These are phyloP conservation scores for Boletus fagicola DNA, from an alignment of 768 basidiomycete species.

Conservation along the genomic window DNA sequence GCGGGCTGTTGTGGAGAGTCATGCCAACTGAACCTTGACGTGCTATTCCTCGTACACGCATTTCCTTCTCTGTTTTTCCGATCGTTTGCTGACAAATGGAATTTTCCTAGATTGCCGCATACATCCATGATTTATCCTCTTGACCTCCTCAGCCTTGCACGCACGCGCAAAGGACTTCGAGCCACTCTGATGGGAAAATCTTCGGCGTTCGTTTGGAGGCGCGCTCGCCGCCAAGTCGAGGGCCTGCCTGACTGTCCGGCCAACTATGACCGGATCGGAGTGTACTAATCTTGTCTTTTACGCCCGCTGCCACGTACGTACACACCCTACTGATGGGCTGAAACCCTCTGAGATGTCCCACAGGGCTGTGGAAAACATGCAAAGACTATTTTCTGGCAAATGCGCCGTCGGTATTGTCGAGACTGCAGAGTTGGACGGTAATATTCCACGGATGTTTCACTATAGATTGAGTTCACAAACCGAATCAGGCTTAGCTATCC, in stretches of 20 bases:
- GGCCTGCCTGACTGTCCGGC: conserved; percentile 43
- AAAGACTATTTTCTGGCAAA: no score
- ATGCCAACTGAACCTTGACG: no score
- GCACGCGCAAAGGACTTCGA: conserved; percentile 39
- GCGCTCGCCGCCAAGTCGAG: conserved; percentile 30
- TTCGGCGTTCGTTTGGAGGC: conserved; percentile 27
- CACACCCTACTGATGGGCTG: no score
- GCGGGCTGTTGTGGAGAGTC: no score
- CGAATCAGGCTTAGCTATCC: no score
- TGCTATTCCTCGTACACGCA: conserved; percentile 18
- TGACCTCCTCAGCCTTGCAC: conserved; percentile 32
- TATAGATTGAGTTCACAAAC: no score
- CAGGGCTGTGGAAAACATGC: no score
- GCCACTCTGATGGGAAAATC: conserved; percentile 33
- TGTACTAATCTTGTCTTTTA: conserved; percentile 38
- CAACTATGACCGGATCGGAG: conserved; percentile 44
- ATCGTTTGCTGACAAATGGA: background rate
- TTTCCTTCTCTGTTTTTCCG: background rate
- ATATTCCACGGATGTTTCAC: no score
- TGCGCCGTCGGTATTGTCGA: no score
- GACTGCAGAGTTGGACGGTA: no score
- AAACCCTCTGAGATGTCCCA: no score
- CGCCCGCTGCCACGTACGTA: no score
- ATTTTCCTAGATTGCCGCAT: conserved; percentile 36
- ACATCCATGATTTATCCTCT: conserved; percentile 40